Evolutionary conservation across 2,329 filamentous ascomycete genomes (phyloP), one percentile per base, ranked within the genome.

Genomic region (Didymella keratinophila): DNA sequence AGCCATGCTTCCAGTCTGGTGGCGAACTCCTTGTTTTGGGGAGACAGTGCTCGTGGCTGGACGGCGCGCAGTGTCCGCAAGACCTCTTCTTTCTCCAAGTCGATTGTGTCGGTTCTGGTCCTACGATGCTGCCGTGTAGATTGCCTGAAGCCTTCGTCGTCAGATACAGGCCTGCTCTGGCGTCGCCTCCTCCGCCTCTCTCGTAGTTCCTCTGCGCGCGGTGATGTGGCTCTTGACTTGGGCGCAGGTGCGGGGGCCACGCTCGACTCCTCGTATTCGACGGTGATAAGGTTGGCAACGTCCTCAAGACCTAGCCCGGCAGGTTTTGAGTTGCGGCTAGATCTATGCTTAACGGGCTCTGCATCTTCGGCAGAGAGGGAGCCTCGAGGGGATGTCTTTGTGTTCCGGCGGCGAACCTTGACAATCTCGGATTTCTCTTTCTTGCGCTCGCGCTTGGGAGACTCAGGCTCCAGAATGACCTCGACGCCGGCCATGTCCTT

Each of bases 1-100:
- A 89, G 80, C 87, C 87, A 89, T 47, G 85, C 84, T 72, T 88
- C 84, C 25, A 89, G 83, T 46, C 85, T 84, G 51, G 69, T 81
- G 20, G 77, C 79, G 55, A 81, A 80, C 14, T 82, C 77, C 44
- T 81, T 81, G 54, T 55, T 63, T 20, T 78, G 71, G 4, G 78
- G 75, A 21, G 79, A 78, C 47, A 74, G 57, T 32, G 62, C 52
- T 25, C 58, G 41, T 25, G 62, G 58, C 30, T 66, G 48, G 25
- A 52, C 42, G 5, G 57, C 48, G 28, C 57, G 57, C 44, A 56
- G 58, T 20, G 71, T 64, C 11, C 58, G 62, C 45, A 64, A 52
- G 23, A 51, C 47, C 1, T 64, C 62, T 23, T 68, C 62, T 28
- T 70, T 68, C 14, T 73, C 67, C 30, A 62, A 54, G 41, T 65